Evolutionary conservation across 495 filamentous ascomycete species (phyloP).

Genomic region (Aspergillus sparsus): DNA sequence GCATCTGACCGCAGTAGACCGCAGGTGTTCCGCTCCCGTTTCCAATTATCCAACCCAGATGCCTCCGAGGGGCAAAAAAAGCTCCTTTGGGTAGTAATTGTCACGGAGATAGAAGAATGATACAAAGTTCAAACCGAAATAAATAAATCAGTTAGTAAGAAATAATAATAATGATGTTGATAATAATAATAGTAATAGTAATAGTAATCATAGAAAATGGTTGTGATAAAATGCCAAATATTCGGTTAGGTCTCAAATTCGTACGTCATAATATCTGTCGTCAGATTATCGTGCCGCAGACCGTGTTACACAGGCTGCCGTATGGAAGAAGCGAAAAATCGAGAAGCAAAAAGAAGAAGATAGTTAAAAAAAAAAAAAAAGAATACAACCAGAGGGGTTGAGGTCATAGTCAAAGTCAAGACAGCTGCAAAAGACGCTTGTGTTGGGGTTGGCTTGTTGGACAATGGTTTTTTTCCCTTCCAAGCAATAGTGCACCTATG

Average conservation of each 20-base stretch:
- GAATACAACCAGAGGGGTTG: slow-evolving; percentile 1
- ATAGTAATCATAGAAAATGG: not conserved
- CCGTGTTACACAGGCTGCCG: slow-evolving; percentile 15
- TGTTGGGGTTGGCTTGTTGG: not conserved
- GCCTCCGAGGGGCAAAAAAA: not conserved
- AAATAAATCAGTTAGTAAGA: not conserved
- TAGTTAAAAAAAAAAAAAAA: slow-evolving; percentile 8
- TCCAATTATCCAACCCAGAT: slow-evolving; percentile 13
- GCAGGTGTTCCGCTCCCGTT: slow-evolving; percentile 8
- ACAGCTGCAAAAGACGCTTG: not conserved
- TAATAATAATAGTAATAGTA: no score
- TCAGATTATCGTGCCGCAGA: slow-evolving; percentile 21
- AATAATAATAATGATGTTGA: no score
- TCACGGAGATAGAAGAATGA: not conserved
- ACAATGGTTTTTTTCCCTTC: not conserved
- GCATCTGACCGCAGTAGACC: slow-evolving; percentile 16
- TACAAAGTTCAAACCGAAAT: slow-evolving; percentile 2
- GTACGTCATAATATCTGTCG: slow-evolving; percentile 23
- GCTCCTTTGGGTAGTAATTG: slow-evolving; percentile 8
- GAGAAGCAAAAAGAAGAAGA: not conserved
- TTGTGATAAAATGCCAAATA: not conserved
- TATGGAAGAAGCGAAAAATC: slow-evolving; percentile 5
- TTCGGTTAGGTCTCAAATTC: slow-evolving; percentile 9
- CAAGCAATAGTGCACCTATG: not conserved
- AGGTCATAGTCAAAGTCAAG: not conserved